Conservation (phyloP, 352 stramenopile species). For the Thalassiosira hispida region DNA sequence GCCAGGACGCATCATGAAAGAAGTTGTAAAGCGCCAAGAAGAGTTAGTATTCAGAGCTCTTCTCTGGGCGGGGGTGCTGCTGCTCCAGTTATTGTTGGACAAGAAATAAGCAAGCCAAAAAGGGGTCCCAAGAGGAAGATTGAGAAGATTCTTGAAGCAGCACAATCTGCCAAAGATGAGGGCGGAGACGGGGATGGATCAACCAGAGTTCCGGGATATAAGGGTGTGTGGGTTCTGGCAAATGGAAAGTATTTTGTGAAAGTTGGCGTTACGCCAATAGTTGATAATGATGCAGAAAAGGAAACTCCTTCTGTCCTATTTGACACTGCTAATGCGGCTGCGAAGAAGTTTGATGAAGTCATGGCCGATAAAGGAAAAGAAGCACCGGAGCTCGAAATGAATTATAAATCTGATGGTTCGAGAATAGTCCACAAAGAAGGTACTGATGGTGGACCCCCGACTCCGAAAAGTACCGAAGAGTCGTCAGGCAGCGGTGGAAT, state of each 20-base stretch:
- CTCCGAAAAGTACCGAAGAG: constrained; percentile 9
- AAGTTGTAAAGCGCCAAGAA: constrained; percentile 56
- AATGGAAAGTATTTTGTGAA: constrained; percentile 81
- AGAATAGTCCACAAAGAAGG: constrained; percentile 67
- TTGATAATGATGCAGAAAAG: constrained; percentile 26
- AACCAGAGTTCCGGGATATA: constrained; percentile 62
- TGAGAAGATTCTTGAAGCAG: constrained; percentile 46
- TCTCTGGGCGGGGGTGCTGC: neutral
- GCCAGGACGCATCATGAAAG: constrained; percentile 80
- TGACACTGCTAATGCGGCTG: constrained; percentile 68
- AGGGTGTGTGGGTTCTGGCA: constrained; percentile 69
- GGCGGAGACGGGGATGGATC: neutral
- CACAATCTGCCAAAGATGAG: constrained; percentile 52
- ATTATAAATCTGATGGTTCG: constrained; percentile 71
- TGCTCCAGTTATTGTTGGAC: constrained; percentile 13
- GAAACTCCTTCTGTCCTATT: constrained; percentile 56
- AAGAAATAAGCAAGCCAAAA: constrained; percentile 16
- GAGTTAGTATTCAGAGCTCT: constrained; percentile 16
- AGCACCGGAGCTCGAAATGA: constrained; percentile 59
- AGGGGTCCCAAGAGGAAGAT: constrained; percentile 51
- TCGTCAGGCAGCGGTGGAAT: constrained; percentile 5
- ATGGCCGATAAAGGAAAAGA: constrained; percentile 44
- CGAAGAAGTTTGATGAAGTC: constrained; percentile 70
- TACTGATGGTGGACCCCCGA: constrained; percentile 11
- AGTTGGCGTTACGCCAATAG: constrained; percentile 56